phyloP scores from a whole-genome alignment of 2,329 filamentous ascomycete genomes.

The Akanthomyces muscarius region DNA sequence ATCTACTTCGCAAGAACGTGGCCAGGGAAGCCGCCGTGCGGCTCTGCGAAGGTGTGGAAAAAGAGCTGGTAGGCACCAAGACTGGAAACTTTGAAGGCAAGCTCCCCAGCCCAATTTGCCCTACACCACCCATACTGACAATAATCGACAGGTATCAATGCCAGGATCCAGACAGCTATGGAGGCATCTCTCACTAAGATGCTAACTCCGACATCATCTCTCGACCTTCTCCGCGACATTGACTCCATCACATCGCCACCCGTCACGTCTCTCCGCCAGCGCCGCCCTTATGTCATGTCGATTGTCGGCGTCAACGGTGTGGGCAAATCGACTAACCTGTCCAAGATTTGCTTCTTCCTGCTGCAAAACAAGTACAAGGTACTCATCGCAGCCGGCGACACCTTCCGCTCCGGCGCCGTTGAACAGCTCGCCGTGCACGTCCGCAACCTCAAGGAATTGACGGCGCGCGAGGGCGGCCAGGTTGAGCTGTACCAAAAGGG shows the following conservation, averaged over 20 bases:
- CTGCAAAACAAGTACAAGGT: conserved; percentile 97
- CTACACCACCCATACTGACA: neutral
- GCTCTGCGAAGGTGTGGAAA: conserved; percentile 85
- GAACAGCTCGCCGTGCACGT: conserved; percentile 96
- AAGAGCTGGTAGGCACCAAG: conserved; percentile 84
- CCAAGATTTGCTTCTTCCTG: conserved; percentile 97
- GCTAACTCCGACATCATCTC: conserved; percentile 88
- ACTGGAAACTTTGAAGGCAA: conserved; percentile 82
- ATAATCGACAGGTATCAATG: conserved; percentile 57
- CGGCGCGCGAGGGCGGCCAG: conserved; percentile 72
- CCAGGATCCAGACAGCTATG: conserved; percentile 81
- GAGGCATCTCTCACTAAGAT: conserved; percentile 91
- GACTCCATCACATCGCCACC: conserved; percentile 69
- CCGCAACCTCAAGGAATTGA: conserved; percentile 85
- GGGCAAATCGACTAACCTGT: conserved; percentile 95
- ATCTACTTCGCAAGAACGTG: conserved; percentile 92
- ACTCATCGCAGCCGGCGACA: conserved; percentile 90
- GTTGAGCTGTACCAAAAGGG: conserved; percentile 96
- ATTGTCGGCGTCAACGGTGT: conserved; percentile 98
- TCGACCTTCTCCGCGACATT: conserved; percentile 93
- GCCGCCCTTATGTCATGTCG: conserved; percentile 91
- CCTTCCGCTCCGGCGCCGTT: conserved; percentile 93
- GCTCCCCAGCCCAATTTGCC: conserved; percentile 14
- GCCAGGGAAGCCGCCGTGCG: conserved; percentile 90
- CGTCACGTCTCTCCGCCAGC: conserved; percentile 55